Evolutionary conservation across 2,329 filamentous ascomycete species (phyloP), one percentile per base, ranked within the genome.

Genomic region (Cadophora luteo-olivacea): DNA sequence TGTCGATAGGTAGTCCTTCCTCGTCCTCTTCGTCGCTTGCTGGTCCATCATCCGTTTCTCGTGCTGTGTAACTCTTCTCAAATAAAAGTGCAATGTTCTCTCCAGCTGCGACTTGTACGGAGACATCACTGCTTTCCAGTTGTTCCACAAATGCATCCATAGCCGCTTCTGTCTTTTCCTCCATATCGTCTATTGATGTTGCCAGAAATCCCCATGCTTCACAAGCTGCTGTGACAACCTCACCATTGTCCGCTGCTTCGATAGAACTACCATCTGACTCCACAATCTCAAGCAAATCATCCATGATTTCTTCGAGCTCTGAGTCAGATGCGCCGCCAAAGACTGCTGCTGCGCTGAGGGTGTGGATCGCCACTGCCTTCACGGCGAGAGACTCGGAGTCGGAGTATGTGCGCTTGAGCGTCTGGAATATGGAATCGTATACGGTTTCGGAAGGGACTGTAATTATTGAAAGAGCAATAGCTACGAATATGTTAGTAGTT

Each of bases 11-110:
- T 22, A 74, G 74, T 12, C 73, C 76, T 25, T 79, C 73, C 22
- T 79, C 75, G 25, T 81, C 79, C 22, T 81, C 78, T 54, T 83
- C 80, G 4, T 83, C 81, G 45, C 84, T 83, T 6, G 76, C 78
- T 1, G 81, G 79, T 6, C 79, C 80, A 32, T 82, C 80, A 6
- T 83, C 81, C 1, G 84, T 81, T 51, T 87, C 84, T 16, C 80
- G 78, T 38, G 80, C 77, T 2, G 79, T 80, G 7, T 71, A 81
- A 69, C 70, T 91, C 78, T 91, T 92, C 76, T 93, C 91, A 76
- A 88, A 92, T 1, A 92, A 79, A 1, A 92, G 79, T 0, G 91
- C 91, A 72, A 93, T 92, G 74, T 90, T 90, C 76, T 92, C 89
- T 19, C 90, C 91, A 0, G 90, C 88, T 0, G 91, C 89, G 60